phyloP scores from a whole-genome alignment of 2,329 filamentous ascomycete genomes.

The Ophiocordyceps camponoti-floridani region DNA sequence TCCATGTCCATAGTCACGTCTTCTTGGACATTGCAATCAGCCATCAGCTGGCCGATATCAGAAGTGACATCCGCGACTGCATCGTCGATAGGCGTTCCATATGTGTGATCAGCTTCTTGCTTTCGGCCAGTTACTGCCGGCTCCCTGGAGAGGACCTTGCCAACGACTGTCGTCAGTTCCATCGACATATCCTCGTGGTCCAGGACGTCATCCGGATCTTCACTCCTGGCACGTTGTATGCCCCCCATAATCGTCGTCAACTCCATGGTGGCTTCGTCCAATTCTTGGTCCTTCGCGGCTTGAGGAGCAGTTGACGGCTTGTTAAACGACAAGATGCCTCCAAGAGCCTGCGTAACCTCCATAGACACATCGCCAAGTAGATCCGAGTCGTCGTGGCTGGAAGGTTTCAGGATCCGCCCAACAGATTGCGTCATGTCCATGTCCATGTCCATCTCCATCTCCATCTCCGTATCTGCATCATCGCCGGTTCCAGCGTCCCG shows the following conservation, averaged over 20 bases:
- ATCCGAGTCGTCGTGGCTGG: constrained; percentile 21
- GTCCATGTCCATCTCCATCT: constrained; percentile 21
- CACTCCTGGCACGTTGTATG: constrained; percentile 28
- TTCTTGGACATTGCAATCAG: constrained; percentile 2
- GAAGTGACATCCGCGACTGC: constrained; percentile 37
- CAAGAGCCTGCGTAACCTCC: constrained; percentile 77
- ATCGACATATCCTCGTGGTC: constrained; percentile 58
- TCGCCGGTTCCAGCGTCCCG: constrained; percentile 4
- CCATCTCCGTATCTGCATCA: constrained; percentile 8
- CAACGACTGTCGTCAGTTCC: constrained; percentile 54
- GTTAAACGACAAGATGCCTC: constrained; percentile 48
- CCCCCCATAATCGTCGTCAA: constrained; percentile 63
- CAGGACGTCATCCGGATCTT: constrained; percentile 17
- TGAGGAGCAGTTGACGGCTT: constrained; percentile 1
- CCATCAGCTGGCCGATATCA: constrained; percentile 35
- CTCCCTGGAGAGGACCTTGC: constrained; percentile 26
- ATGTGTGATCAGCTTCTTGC: constrained; percentile 8
- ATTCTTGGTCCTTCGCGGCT: constrained; percentile 3
- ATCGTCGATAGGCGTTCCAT: constrained; percentile 12
- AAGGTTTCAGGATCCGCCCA: constrained; percentile 31
- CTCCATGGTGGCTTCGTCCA: constrained; percentile 49
- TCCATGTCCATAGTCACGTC: constrained; percentile 44
- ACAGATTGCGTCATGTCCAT: constrained; percentile 37
- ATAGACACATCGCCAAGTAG: constrained; percentile 65
- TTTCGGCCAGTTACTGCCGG: constrained; percentile 7